Base-by-base conservation (phyloP, 257 asterid species). In the Solanum raphanifolium region DNA sequence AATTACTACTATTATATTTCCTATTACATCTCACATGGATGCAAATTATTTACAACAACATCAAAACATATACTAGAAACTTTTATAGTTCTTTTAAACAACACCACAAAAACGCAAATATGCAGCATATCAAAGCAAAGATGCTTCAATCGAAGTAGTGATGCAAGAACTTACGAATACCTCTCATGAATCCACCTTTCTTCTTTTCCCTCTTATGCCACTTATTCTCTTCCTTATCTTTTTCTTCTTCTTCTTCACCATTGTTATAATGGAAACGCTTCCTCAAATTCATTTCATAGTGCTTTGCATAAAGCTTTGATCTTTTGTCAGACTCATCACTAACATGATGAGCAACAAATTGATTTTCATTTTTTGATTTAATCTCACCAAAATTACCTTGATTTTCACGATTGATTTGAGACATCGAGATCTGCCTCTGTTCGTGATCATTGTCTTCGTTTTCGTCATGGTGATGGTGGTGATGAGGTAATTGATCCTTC, bases 161-260 rank as follows among this genome's bases (percentile, higher is more conserved):
- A 79, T 89, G 89, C 88, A 95, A 46, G 78, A 93, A 91, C 91
- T 93, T 93, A 86, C 93, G 94, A 86, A 93, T 89, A 41, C 94
- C 88, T n/a, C 82, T 89, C 92, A 93, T 75, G 87, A 93, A 87
- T 39, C 94, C 91, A n/a, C 83, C 84, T 48, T 46, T 81, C 34
- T 68, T 76, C 78, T 88, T 71, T 82, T 55, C 79, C 31, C 73
- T 39, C 72, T 82, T 21, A 27, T 78, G 36, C 39, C 68, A 48
- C 79, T 86, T 52, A 23, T 5, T 32, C 31, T 12, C 69, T 21
- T 69, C 76, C 41, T 32, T 35, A 46, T 31, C 86, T 18, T 35
- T 74, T 35, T 88, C 85, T 10, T 86, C 83, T 20, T 76, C 65
- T 21, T 78, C 69, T 16, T 18, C 69, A 43, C 38, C 85, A 46